Percentiles rank a stretch among this genome's conserved stretches.
Conservation (phyloP, 805 yeast genomes). For the Kodamaea lidongshanica region DNA sequence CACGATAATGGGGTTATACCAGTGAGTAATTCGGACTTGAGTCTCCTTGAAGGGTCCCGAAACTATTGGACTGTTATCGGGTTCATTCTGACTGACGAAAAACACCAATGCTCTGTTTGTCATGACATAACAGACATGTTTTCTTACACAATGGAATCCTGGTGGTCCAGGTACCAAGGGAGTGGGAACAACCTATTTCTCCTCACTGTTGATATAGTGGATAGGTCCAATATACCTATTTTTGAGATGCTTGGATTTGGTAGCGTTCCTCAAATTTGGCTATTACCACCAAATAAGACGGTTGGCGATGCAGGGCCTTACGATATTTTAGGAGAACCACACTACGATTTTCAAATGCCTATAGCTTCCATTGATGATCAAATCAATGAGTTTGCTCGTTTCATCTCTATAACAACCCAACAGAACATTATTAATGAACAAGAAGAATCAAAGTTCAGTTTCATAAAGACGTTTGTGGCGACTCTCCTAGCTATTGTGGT, state of each 20-base stretch:
- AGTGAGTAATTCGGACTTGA: conserved; percentile 36
- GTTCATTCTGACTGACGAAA: conserved; percentile 44
- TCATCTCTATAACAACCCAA: conserved; percentile 42
- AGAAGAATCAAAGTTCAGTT: conserved; percentile 36
- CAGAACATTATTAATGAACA: conserved; percentile 38
- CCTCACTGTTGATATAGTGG: conserved; percentile 45
- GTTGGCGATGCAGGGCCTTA: conserved; percentile 17
- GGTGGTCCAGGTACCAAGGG: conserved; percentile 39
- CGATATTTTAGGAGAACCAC: conserved; percentile 23
- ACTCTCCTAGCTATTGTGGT: conserved; percentile 42
- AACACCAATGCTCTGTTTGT: conserved; percentile 47
- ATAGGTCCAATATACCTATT: conserved; percentile 33
- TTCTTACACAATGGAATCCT: conserved; percentile 37
- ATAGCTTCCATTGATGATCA: conserved; percentile 30
- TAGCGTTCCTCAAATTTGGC: conserved; percentile 62
- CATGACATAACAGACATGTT: conserved; percentile 35
- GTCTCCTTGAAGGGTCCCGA: conserved; percentile 40
- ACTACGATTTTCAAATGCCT: conserved; percentile 33
- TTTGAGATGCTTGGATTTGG: conserved; percentile 38
- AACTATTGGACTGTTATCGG: conserved; percentile 47
- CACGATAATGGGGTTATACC: conserved; percentile 33
- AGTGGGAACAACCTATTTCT: conserved; percentile 37
- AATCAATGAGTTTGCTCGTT: conserved; percentile 47
- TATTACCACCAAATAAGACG: conserved; percentile 46
- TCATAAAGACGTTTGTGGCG: conserved; percentile 38